Conservation (phyloP, 2,329 filamentous ascomycete genomes). For the Didymella lethalis region DNA sequence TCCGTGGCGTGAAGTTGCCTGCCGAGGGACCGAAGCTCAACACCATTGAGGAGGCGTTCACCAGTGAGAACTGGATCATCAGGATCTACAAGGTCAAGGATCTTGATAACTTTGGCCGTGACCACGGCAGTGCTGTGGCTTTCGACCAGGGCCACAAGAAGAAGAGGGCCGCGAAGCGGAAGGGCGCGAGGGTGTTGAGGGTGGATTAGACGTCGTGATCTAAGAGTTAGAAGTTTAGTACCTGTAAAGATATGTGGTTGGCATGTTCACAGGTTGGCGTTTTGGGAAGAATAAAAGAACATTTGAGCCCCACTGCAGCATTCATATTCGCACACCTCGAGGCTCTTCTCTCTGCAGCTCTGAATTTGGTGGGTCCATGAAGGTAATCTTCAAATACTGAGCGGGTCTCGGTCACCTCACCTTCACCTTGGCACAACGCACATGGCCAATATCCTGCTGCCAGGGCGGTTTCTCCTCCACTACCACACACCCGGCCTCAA, state of each 20-base stretch:
- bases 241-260: constrained; percentile 41
- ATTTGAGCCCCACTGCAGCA: constrained; percentile 10
- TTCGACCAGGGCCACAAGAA: constrained; percentile 85
- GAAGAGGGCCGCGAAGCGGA: constrained; percentile 77
- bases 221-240: constrained; percentile 33
- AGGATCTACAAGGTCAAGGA: constrained; percentile 99
- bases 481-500: neutral
- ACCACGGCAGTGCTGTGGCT: constrained; percentile 73
- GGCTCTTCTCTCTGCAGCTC: neutral
- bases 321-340: neutral
- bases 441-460: neutral
- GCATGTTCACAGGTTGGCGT: constrained; percentile 37
- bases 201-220: constrained; percentile 65
- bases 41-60: constrained; percentile 95
- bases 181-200: constrained; percentile 73
- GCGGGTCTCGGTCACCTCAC: constrained; percentile 3
- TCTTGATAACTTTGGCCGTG: constrained; percentile 92
- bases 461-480: neutral
- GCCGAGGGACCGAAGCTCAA: constrained; percentile 83
- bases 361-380: neutral
- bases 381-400: neutral
- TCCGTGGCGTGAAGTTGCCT: constrained; percentile 82
- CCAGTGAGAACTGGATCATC: constrained; percentile 99
- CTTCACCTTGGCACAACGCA: constrained; percentile 8
- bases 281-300: constrained; percentile 41